Base-by-base conservation (phyloP, 2,329 filamentous ascomycete species). In the Colletotrichum sidae region DNA sequence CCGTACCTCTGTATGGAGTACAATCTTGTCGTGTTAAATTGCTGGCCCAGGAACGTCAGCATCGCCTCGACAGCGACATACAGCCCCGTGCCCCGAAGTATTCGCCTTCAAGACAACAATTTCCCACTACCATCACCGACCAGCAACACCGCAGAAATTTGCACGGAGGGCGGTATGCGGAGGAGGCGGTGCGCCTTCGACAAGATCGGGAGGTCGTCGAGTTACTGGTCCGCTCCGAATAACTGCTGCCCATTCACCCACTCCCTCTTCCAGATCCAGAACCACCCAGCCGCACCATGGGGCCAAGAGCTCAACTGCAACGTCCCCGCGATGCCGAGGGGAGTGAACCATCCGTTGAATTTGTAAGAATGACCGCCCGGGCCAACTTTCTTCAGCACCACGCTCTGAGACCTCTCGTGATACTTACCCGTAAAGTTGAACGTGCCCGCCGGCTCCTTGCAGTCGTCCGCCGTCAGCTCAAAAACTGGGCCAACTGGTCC, bases 241-340 rank as follows among this genome's bases (percentile, higher is more conserved):
- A 17, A 9, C 9, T 13, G 12, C n/a, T 3, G 13, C 10, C 44
- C 38, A 10, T 15, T 15, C 38, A 49, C 39, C 55, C 55, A 51
- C 25, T 58, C 45, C 37, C n/a, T 49, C 17, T 57, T 57, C 55
- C 55, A 58, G 3, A 51, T 25, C 55, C 55, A 58, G 25, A 58
- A 58, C 46, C 46, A 58, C 12, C 55, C 55, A 1, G n/a, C 17
- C 25, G n/a, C 13, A 9, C 46, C 37, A 37, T 25, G 44, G 2
- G 37, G 55, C 3, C 37, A 42, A 4, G 35, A 38, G 11, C 51
- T 33, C 25, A 44, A 25, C 1, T 8, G 3, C n/a, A n/a, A 6
- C 0, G 38, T 17, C 6, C 55, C 55, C 11, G 55, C 45, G 13
- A 58, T 51, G 15, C 46, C 55, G 6, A 51, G 5, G 5, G 55